A percentile compares a stretch with the other conserved stretches of the same genome.
Conservation (phyloP, 257 asterid species). For the Nicotiana obtusifolia region DNA sequence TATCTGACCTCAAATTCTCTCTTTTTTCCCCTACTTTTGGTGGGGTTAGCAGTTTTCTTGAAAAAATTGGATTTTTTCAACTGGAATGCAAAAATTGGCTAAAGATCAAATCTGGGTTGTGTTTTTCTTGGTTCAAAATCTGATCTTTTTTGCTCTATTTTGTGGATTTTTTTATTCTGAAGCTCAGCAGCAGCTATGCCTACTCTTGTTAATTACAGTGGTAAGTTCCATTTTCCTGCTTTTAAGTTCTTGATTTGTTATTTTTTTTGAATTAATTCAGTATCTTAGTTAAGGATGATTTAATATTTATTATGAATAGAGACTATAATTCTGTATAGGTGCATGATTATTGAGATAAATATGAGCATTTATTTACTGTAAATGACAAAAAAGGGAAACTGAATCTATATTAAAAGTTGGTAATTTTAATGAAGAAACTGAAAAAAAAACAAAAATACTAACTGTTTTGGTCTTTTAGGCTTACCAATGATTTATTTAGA, state of each 20-base stretch:
- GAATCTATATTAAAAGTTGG: too few relatives aligned
- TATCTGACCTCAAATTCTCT: background rate
- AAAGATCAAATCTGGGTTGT: constrained; percentile 50
- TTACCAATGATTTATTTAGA: too few relatives aligned
- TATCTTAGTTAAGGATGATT: too few relatives aligned
- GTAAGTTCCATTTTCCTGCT: constrained; percentile 35
- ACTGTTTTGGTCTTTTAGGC: too few relatives aligned
- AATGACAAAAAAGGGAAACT: too few relatives aligned
- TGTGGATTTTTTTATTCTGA: constrained; percentile 38
- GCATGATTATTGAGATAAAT: background rate
- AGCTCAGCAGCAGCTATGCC: constrained; percentile 53
- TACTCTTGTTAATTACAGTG: constrained; percentile 86
- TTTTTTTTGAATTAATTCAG: too few relatives aligned
- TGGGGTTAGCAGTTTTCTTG: constrained; percentile 31
- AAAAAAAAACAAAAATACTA: too few relatives aligned
- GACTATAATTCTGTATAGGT: background rate
- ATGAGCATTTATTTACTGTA: too few relatives aligned
- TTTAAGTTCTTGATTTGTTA: background rate
- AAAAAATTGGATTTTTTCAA: constrained; percentile 20
- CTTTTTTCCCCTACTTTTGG: constrained; percentile 46
- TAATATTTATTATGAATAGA: too few relatives aligned
- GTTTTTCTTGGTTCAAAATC: constrained; percentile 36
- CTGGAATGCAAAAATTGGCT: constrained; percentile 48
- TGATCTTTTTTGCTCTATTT: constrained; percentile 36
- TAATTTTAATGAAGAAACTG: too few relatives aligned